A percentile compares a stretch with the other conserved stretches of the same genome.
These are phyloP conservation scores for Nicotiana tabacum DNA, from an alignment of 257 asterid species.

Conservation along the genomic window DNA sequence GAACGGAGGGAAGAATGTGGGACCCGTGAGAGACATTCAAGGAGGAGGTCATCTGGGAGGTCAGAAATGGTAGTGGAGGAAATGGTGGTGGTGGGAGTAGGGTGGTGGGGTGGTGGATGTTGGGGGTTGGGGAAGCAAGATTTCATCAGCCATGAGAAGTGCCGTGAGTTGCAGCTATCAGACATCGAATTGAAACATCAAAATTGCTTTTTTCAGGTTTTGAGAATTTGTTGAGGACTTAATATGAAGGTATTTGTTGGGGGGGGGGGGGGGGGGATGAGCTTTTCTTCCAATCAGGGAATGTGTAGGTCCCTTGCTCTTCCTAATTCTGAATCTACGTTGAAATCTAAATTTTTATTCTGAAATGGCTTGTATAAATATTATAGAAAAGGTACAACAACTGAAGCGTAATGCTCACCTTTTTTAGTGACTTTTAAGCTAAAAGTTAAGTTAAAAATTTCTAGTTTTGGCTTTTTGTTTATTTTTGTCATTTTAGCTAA, in stretches of 20 bases:
- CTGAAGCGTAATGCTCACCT: neutral
- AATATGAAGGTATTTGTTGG: neutral
- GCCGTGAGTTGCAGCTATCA: constrained; percentile 69
- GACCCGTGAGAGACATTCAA: constrained; percentile 71
- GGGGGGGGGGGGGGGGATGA: too few relatives aligned
- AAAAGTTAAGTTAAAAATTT: too few relatives aligned
- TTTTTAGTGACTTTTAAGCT: too few relatives aligned
- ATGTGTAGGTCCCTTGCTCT: too few relatives aligned
- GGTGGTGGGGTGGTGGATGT: constrained; percentile 25
- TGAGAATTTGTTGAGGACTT: neutral
- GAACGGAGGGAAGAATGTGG: constrained; percentile 57
- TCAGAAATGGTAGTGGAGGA: constrained; percentile 44
- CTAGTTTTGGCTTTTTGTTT: too few relatives aligned
- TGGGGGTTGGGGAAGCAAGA: constrained; percentile 75
- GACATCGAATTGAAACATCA: constrained; percentile 1
- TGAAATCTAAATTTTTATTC: neutral
- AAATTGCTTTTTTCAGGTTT: neutral
- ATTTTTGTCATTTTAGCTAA: too few relatives aligned
- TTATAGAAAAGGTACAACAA: neutral
- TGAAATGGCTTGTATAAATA: neutral
- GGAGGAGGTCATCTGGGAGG: constrained; percentile 79
- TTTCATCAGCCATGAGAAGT: constrained; percentile 82
- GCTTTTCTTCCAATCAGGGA: neutral
- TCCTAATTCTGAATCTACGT: neutral
- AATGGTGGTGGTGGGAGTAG: constrained; percentile 21